Evolutionary conservation across 2,329 filamentous ascomycete species (phyloP).

Genomic region (Talaromyces albobiverticillius): DNA sequence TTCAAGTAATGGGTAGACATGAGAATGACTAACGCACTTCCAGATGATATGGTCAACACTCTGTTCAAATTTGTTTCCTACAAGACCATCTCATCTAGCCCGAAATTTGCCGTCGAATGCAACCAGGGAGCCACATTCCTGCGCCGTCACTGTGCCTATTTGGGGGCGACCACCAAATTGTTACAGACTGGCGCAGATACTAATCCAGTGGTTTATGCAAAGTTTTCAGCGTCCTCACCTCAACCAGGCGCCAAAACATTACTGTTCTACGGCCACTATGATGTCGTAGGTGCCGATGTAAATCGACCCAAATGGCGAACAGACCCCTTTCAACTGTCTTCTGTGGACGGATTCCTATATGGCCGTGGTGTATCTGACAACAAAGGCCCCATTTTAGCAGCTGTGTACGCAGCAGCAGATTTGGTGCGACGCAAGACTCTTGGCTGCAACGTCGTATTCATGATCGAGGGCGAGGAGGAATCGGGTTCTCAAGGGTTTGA

Average conservation of each 20-base stretch:
- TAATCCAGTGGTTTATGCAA: conserved; percentile 91
- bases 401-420: conserved; percentile 89
- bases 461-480: conserved; percentile 97
- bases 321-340: conserved; percentile 86
- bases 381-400: conserved; percentile 92
- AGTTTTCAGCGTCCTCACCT: conserved; percentile 72
- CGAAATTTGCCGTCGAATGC: conserved; percentile 86
- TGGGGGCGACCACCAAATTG: conserved; percentile 86
- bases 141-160: conserved; percentile 83
- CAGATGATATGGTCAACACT: conserved; percentile 64
- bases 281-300: conserved; percentile 87
- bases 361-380: conserved; percentile 97
- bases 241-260: conserved; percentile 73
- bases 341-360: conserved; percentile 88
- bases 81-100: conserved; percentile 84
- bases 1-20: too few relatives aligned
- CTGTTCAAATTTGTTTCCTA: conserved; percentile 85
- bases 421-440: conserved; percentile 79
- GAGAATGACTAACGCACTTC: conserved; percentile 13
- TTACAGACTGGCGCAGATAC: conserved; percentile 75
- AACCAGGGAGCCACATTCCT: conserved; percentile 88
- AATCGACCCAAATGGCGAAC: conserved; percentile 78
- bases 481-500: conserved; percentile 89
- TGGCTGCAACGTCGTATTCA: conserved; percentile 83
- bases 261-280: conserved; percentile 96